Evolutionary conservation across 1,139 yeast genomes (phyloP).

Genomic region (Lodderomyces pseudojiufengensis): DNA sequence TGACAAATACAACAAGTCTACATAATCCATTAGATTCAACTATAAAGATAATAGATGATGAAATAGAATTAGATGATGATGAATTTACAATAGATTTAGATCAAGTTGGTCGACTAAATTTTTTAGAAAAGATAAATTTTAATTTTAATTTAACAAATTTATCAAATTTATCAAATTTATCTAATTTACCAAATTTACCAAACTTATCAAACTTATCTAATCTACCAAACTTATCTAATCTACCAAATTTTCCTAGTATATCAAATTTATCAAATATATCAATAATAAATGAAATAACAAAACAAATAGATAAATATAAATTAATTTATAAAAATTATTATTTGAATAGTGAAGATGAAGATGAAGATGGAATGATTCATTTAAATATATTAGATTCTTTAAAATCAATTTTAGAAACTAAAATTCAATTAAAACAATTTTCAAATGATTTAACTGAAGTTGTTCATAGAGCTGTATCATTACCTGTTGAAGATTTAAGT

Average conservation of each 20-base stretch:
- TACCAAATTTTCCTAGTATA: constrained; percentile 16
- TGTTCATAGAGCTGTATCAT: constrained; percentile 45
- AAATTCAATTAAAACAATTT: constrained; percentile 48
- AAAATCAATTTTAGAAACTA: constrained; percentile 37
- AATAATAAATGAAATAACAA: constrained; percentile 6
- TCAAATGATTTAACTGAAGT: constrained; percentile 51
- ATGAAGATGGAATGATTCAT: constrained; percentile 21
- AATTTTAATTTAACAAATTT: constrained; percentile 15
- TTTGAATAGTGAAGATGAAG: constrained; percentile 21
- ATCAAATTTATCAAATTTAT: constrained; percentile 14
- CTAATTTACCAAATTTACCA: constrained; percentile 13
- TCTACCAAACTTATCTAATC: constrained; percentile 7
- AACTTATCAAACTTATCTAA: constrained; percentile 11
- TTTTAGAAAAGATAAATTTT: constrained; percentile 14
- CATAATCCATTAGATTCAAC: too few species aligned
- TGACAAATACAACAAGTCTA: too few species aligned
- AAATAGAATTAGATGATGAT: constrained; percentile 6
- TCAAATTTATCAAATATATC: constrained; percentile 24
- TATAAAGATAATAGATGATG: background rate
- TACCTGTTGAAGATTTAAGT: constrained; percentile 46
- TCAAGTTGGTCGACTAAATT: constrained; percentile 39
- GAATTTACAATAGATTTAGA: constrained; percentile 41
- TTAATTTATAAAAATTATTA: constrained; percentile 21
- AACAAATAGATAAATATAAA: constrained; percentile 1
- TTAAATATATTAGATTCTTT: constrained; percentile 28